These are phyloP conservation scores for Metschnikowia borealis DNA, from an alignment of 805 yeast species.

Conservation along the genomic window DNA sequence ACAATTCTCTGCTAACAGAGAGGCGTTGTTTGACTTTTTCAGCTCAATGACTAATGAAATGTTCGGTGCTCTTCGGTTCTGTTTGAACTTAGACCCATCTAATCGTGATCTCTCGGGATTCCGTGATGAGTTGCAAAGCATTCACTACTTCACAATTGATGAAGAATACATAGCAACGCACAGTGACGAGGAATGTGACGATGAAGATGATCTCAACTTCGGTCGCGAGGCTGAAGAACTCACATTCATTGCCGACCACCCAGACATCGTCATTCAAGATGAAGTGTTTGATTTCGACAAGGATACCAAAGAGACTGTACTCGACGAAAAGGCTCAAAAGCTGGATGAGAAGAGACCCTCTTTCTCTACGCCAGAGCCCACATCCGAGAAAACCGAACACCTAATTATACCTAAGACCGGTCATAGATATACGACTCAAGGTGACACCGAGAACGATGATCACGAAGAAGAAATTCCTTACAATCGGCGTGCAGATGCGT, in stretches of 20 bases:
- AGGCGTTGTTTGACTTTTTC: constrained; percentile 86
- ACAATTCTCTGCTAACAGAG: constrained; percentile 83
- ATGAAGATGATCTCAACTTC: constrained; percentile 19
- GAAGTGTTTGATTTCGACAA: constrained; percentile 10
- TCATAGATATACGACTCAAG: background rate
- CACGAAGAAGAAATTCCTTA: constrained; percentile 23
- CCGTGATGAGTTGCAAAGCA: constrained; percentile 54
- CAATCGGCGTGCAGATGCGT: constrained; percentile 42
- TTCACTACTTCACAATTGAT: constrained; percentile 76
- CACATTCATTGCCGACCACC: constrained; percentile 2
- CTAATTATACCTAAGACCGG: background rate
- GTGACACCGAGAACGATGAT: background rate
- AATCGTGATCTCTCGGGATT: constrained; percentile 68
- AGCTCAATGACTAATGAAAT: constrained; percentile 84
- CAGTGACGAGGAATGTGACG: constrained; percentile 47
- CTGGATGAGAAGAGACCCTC: background rate
- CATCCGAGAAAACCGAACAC: background rate
- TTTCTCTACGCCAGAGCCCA: background rate
- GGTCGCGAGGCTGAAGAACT: constrained; percentile 25
- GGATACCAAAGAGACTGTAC: background rate
- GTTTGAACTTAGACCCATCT: constrained; percentile 80
- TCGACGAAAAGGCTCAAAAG: background rate
- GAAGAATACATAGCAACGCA: constrained; percentile 46
- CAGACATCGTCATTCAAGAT: constrained; percentile 8
- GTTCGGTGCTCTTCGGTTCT: constrained; percentile 74